Percentiles rank a stretch among this genome's conserved stretches.
Evolutionary conservation across 306 rosid genomes (phyloP).

Genomic region (Ormosia emarginata): DNA sequence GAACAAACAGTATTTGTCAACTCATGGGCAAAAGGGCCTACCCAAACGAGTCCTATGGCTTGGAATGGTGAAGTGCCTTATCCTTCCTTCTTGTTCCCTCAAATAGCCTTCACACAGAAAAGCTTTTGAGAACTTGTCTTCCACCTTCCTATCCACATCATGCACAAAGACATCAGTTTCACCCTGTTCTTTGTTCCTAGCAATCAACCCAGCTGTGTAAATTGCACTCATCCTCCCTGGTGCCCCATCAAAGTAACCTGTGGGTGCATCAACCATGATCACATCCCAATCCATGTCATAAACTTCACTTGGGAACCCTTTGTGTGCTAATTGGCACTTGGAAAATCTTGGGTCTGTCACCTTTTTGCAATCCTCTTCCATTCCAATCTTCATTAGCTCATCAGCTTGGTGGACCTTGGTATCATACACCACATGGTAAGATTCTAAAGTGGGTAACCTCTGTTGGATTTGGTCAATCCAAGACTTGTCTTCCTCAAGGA

Average conservation of each 20-base stretch:
- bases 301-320: conserved; percentile 63
- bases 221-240: conserved; percentile 94
- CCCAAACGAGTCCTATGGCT: conserved; percentile 62
- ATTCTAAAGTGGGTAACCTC: conserved; percentile 52
- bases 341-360: conserved; percentile 75
- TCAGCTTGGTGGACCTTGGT: conserved; percentile 71
- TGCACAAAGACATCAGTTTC: conserved; percentile 89
- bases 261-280: conserved; percentile 98
- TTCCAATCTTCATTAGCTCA: conserved; percentile 45
- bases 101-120: conserved; percentile 83
- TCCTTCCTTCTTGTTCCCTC: conserved; percentile 70
- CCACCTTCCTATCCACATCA: conserved; percentile 80
- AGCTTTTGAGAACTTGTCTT: conserved; percentile 64
- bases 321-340: conserved; percentile 60
- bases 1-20: not conserved
- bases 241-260: conserved; percentile 69
- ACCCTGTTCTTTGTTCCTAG: conserved; percentile 74
- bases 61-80: conserved; percentile 78
- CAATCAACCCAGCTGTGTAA: conserved; percentile 89
- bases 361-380: conserved; percentile 42
- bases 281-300: conserved; percentile 85
- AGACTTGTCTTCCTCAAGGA: conserved; percentile 73
- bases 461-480: conserved; percentile 67
- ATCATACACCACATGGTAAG: conserved; percentile 71
- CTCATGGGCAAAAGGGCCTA: conserved; percentile 70